Base-by-base conservation (phyloP, 1,139 yeast genomes). In the Taphrina pruni region DNA sequence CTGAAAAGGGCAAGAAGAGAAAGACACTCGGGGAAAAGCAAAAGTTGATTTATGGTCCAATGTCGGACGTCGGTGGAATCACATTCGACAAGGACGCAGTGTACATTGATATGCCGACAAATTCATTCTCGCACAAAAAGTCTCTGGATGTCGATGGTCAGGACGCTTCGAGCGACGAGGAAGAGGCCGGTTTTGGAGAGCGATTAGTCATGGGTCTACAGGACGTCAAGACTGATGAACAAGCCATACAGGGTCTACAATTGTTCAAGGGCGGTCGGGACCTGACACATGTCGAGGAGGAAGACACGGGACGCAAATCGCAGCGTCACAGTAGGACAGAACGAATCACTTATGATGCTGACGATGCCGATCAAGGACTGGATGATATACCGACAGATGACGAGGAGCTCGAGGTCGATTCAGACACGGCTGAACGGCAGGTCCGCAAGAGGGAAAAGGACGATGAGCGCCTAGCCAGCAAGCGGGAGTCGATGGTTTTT, bases 61-160 rank as follows among this genome's bases (percentile, higher is more conserved):
- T 95, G 99, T 90, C 97, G 65, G 98, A 95, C 79, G 97, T 94
- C 36, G 98, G 98, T 69, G 99, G 99, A 76, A 96, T 95, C 46
- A 82, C 94, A 72, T 92, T 95, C 72, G 99, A 95, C 80, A 93
- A 89, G 77, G 99, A 95, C 81, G 97, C 99, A 3, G 99, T 95
- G 1, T 90, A 93, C 76, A 91, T 95, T 72, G 97, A 95, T 76
- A 88, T 93, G 61, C 97, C 97, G 2, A 81, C 82, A 55, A 82
- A 77, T 73, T 75, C 79, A 77, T 89, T 89, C 77, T 86, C 84
- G 21, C 69, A 62, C 51, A 65, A 69, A 26, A 56, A 71, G 35
- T 58, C 66, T 12, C 54, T 69, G 48, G 67, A 56, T n/a, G 56
- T 52, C 38, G 66, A 69, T n/a, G 51, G 62, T 36, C 52, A 41